Base-by-base conservation (phyloP, 495 filamentous ascomycete species). In the Margaritispora aquatica region DNA sequence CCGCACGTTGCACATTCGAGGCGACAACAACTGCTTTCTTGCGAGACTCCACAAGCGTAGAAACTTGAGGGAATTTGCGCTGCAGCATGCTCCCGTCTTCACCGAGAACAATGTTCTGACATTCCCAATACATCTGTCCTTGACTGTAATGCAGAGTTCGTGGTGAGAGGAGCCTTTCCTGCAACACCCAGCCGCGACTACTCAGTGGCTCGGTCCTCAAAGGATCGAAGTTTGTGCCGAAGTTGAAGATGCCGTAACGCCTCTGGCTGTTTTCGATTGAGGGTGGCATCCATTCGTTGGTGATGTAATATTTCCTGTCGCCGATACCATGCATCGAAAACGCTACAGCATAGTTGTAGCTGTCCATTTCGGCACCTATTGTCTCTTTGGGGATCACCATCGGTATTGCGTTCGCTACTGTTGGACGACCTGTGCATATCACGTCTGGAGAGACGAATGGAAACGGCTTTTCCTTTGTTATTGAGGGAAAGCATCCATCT, bases 121-220 rank as follows among this genome's bases (percentile, higher is more conserved):
- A 58, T 49, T 58, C 55, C 71, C 70, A 74, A 26, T 58, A 65
- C 41, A 64, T 50, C 31, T 74, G 67, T 21, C 23, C 48, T 0
- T 20, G 22, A 9, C 65, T 61, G 57, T 67, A 73, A 50, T 64
- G 55, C 9, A 74, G 54, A 7, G 61, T 56, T 0, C 72, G 62
- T 13, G 58, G 54, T 0, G 70, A 58, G 2, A 74, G 62, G 11
- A 59, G 27, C 17, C 69, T 66, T 59, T 74, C 72, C 50, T 74
- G 71, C 0, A 74, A 61, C 50, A 64, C 71, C 72, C 72, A 74
- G 0, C 66, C 71, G 2, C 72, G 62, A n/a, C 53, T 46, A 23
- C 55, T 52, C 1, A 69, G 51, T 1, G 67, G 74, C 29, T 34
- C 29, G 5, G 29, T 5, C 29, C 15, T 34, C 29, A 34, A 34